phyloP scores from a whole-genome alignment of 768 basidiomycete species.

The Butyriboletus loyo region DNA sequence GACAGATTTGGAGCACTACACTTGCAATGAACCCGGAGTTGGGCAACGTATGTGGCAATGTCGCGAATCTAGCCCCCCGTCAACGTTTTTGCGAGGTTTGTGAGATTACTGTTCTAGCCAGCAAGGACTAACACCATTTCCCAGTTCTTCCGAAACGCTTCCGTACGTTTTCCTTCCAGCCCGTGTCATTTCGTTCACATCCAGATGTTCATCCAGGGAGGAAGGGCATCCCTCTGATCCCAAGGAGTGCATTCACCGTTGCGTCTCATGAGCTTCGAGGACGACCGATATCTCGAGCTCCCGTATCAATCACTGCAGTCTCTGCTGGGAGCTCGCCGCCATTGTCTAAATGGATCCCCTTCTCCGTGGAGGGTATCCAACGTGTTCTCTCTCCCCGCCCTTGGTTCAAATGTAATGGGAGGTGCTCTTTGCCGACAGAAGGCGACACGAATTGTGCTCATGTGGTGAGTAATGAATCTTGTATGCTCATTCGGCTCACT shows the following conservation, averaged over 20 bases:
- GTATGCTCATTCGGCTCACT: not conserved
- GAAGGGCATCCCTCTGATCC: not conserved
- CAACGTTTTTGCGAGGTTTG: constrained; percentile 13
- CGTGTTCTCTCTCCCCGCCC: constrained; percentile 23
- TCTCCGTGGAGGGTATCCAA: not conserved
- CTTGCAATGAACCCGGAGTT: constrained; percentile 20
- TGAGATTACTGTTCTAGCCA: not conserved
- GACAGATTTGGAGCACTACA: constrained; percentile 27
- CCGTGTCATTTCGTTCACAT: not conserved
- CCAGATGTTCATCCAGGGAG: constrained; percentile 2
- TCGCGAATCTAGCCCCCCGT: not conserved
- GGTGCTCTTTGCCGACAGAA: constrained; percentile 5
- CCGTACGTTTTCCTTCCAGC: constrained; percentile 1
- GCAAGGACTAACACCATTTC: not conserved
- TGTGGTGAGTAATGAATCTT: constrained; percentile 19
- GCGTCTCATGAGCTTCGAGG: constrained; percentile 4
- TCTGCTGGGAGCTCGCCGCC: constrained; percentile 20
- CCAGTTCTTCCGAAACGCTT: constrained; percentile 6
- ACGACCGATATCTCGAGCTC: constrained; percentile 9
- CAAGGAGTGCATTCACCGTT: not conserved
- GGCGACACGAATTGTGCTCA: constrained; percentile 11
- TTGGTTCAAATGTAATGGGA: constrained; percentile 18
- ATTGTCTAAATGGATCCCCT: constrained; percentile 10
- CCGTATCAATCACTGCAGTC: constrained; percentile 8
- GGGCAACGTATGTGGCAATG: not conserved